Base-by-base conservation (phyloP, 179 eudicot genomes). In the Patellifolia procumbens region DNA sequence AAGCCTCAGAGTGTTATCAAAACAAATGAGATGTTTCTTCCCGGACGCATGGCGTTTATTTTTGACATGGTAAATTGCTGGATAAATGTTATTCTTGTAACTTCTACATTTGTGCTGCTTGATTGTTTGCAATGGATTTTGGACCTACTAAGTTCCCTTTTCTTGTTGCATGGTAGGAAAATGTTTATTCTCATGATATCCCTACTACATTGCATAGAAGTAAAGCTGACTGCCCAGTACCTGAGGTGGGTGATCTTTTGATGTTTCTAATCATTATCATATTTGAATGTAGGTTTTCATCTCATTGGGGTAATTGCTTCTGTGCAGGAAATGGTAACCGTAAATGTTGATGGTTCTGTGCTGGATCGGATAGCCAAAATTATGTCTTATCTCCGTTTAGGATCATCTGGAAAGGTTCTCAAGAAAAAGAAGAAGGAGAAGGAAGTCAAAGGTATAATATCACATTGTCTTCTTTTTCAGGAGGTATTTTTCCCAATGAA, bases 341-440 rank as follows among this genome's bases (percentile, higher is more conserved):
- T 93, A 37, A 93, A 88, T 80, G 97, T 95, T 78, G 99, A 95
- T 90, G 95, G 97, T 74, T 91, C 97, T 76, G 99, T 95, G 81
- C 89, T 95, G 43, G 99, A 95, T 70, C 93, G 95, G 68, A 95
- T 95, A 77, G 92, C 92, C 68, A 95, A 95, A 87, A 93, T 95
- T 67, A 93, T 95, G 97, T 89, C 97, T 49, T 95, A 95, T 84
- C 93, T 95, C 64, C 99, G 99, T 64, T 89, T 93, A 74, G 99
- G 99, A 81, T 93, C 99, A 78, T 95, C 99, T 51, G 99, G 99
- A 70, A 95, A 95, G 83, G 93, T 95, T 84, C 87, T 94, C 71
- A 95, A 95, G 90, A 95, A 95, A 86, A 95, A 93, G 86, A 95
- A 89, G 82, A 95, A 93, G 81, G 97, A 93, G 31, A 91, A 79